Conservation (phyloP, 2,329 filamentous ascomycete species). For the Apiospora marii region DNA sequence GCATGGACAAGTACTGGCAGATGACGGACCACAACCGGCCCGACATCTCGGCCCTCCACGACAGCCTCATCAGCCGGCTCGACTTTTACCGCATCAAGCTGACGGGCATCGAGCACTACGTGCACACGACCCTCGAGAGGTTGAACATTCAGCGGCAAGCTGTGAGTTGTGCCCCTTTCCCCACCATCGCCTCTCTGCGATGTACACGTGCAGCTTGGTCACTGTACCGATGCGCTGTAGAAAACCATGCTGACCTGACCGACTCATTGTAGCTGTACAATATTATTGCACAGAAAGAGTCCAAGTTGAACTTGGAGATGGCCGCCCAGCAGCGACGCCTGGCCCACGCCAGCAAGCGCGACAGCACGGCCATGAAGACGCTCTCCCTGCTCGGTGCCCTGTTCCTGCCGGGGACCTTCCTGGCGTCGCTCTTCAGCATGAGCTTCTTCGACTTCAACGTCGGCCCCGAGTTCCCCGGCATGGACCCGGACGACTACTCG, state of each 20-base stretch:
- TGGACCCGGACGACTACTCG: constrained; percentile 30
- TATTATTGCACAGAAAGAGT: constrained; percentile 71
- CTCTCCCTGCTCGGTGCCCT: constrained; percentile 69
- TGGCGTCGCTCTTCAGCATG: constrained; percentile 71
- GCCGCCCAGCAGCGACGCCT: constrained; percentile 66
- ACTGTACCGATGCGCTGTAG: not conserved
- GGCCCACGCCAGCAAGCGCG: constrained; percentile 66
- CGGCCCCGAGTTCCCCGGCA: constrained; percentile 29
- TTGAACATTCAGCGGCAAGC: constrained; percentile 68
- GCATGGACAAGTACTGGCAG: constrained; percentile 54
- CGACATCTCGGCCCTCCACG: constrained; percentile 49
- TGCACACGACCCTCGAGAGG: constrained; percentile 67
- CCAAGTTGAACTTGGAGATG: constrained; percentile 69
- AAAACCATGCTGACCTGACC: not conserved
- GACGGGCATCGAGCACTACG: constrained; percentile 68
- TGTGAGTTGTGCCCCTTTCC: constrained; percentile 47
- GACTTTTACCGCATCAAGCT: constrained; percentile 69
- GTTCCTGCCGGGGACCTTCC: constrained; percentile 68
- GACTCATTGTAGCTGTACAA: constrained; percentile 62
- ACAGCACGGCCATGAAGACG: constrained; percentile 71
- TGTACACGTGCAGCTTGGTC: not conserved
- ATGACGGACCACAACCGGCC: constrained; percentile 34
- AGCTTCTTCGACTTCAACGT: constrained; percentile 70
- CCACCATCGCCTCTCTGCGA: not conserved
- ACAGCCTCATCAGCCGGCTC: constrained; percentile 60